Percentiles rank a stretch among this genome's conserved stretches.
Conservation (phyloP, 352 stramenopile species). For the Hyaloperonospora brassicae region DNA sequence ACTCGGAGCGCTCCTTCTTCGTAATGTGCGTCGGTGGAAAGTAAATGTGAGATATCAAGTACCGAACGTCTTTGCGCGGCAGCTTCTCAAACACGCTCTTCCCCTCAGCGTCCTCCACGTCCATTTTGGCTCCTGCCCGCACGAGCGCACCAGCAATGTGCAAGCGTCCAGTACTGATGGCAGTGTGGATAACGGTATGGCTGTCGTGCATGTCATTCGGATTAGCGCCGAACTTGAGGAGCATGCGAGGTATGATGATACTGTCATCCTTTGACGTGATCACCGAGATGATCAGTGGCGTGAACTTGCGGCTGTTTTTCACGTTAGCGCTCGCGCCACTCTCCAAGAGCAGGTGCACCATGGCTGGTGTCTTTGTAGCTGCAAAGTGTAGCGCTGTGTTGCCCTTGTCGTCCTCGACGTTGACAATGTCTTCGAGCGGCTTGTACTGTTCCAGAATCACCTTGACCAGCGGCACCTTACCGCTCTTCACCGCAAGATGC, state of each 20-base stretch:
- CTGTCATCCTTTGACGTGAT: slow-evolving; percentile 81
- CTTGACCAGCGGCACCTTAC: slow-evolving; percentile 76
- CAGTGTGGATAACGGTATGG: slow-evolving; percentile 83
- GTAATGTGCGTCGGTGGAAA: slow-evolving; percentile 84
- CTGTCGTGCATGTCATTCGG: slow-evolving; percentile 86
- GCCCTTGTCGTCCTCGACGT: slow-evolving; percentile 82
- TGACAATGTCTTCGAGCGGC: slow-evolving; percentile 69
- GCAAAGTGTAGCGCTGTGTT: slow-evolving; percentile 84
- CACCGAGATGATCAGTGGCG: slow-evolving; percentile 79
- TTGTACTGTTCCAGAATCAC: slow-evolving; percentile 79
- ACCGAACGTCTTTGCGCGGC: slow-evolving; percentile 56
- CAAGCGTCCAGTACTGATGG: slow-evolving; percentile 48
- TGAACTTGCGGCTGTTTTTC: slow-evolving; percentile 82
- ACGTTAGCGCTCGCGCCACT: slow-evolving; percentile 71
- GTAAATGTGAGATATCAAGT: slow-evolving; percentile 78
- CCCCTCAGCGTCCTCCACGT: slow-evolving; percentile 78
- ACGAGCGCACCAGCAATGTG: slow-evolving; percentile 77
- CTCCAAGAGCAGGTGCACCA: slow-evolving; percentile 79
- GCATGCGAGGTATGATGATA: slow-evolving; percentile 80
- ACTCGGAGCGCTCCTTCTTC: slow-evolving; percentile 73
- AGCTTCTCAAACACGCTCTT: slow-evolving; percentile 84
- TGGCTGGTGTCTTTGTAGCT: slow-evolving; percentile 74
- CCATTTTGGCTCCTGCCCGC: slow-evolving; percentile 78
- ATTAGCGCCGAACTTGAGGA: slow-evolving; percentile 83
- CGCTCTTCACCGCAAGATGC: slow-evolving; percentile 77